Base-by-base conservation (phyloP, 73 alveolate genomes). In the Paraurostyla sp. region DNA sequence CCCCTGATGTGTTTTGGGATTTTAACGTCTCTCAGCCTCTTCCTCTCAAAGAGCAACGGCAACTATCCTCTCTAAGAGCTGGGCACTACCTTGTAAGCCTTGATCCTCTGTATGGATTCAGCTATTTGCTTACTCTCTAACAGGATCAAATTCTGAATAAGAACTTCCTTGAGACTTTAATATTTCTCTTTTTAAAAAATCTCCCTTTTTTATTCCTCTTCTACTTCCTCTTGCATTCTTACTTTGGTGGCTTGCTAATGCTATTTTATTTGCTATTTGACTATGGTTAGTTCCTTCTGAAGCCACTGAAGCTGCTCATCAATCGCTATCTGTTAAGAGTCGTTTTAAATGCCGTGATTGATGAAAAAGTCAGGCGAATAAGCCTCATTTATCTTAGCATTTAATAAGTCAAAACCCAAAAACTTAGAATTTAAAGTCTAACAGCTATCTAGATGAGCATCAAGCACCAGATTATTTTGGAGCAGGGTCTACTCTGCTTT, bases 111-210 rank as follows among this genome's bases (percentile, higher is more conserved):
- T 13, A 69, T 69, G 4, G 84, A 69, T 25, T 69, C 84, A 2
- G 84, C 84, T 11, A 69, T 69, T 23, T 69, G 40, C 40, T 69
- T 33, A n/a, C 43, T 69, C 23, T 69, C 84, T n/a, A 43, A 42
- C 11, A 13, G 36, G 18, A 69, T 43, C 22, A 69, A 25, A 4
- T 18, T 33, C 42, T 69, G 7, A 16, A 33, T 43, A 27, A 22
- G n/a, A 32, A 46, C 18, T 16, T 69, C 25, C 35, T 18, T 69
- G 6, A 69, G 20, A 7, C 58, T 43, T 9, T 16, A 18, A 29
- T 11, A 22, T 38, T 36, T 43, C 11, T 59, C 6, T 25, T 69
- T 69, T 3, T 11, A 2, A 38, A 33, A 41, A 6, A 38, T 9
- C 9, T 43, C 84, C 23, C 22, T 43, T 22, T 43, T 6, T 3